Evolutionary conservation across 495 filamentous ascomycete species (phyloP).

Genomic region (Podospora conica): DNA sequence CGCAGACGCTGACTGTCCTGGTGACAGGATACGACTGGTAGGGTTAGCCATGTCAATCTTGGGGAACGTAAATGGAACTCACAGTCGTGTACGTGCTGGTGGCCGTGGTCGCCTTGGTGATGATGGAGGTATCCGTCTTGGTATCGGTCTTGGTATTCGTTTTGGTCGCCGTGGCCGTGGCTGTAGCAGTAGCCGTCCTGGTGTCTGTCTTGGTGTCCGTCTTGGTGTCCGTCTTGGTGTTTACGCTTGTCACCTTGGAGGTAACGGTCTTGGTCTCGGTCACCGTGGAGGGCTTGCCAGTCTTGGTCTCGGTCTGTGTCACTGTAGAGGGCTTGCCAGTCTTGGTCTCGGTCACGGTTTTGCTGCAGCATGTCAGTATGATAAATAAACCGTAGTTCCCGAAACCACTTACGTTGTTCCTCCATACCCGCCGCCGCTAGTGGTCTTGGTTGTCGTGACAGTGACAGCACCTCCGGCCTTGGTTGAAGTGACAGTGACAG

Average conservation of each 20-base stretch:
- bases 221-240: constrained; percentile 5
- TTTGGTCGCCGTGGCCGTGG: background rate
- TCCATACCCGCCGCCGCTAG: background rate
- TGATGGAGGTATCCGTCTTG: constrained; percentile 8
- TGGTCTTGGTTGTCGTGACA: constrained; percentile 7
- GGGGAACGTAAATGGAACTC: background rate
- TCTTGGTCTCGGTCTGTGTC: background rate
- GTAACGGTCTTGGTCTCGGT: background rate
- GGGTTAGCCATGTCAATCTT: background rate
- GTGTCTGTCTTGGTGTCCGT: constrained; percentile 17
- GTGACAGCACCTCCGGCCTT: background rate
- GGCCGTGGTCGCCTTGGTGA: constrained; percentile 15
- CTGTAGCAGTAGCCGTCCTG: background rate
- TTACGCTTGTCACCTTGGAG: background rate
- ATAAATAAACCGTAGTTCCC: background rate
- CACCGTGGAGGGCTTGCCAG: background rate
- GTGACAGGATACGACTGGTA: constrained; percentile 16
- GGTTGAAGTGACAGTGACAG: background rate
- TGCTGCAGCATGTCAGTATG: background rate
- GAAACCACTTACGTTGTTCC: background rate
- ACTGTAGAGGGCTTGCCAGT: background rate
- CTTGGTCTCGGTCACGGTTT: background rate
- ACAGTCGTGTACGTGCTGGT: constrained; percentile 18
- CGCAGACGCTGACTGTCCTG: constrained; percentile 19
- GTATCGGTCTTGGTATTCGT: constrained; percentile 17